phyloP scores from a whole-genome alignment of 176 grass and related monocot species.

The Triticum dicoccoides region DNA sequence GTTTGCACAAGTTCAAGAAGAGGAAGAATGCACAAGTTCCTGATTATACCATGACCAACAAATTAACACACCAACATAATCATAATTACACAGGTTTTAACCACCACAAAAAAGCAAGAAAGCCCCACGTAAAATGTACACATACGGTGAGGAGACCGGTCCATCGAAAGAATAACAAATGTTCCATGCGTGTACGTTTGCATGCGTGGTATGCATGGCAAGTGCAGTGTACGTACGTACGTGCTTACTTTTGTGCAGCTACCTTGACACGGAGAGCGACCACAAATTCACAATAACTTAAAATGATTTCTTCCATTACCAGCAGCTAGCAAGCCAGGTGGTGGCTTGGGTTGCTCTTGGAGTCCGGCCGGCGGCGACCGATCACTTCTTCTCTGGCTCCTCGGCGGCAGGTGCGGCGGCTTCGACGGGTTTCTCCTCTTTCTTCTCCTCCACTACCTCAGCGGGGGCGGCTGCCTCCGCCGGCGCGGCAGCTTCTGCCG shows the following conservation, averaged over 20 bases:
- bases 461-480: background rate
- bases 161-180: conserved; percentile 80
- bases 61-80: conserved; percentile 53
- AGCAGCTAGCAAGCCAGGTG: background rate
- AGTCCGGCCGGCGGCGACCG: background rate
- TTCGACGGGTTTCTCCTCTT: conserved; percentile 21
- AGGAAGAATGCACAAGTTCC: conserved; percentile 30
- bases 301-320: conserved; percentile 28
- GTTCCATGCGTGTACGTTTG: conserved; percentile 41
- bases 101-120: conserved; percentile 32
- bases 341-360: background rate
- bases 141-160: conserved; percentile 19
- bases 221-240: background rate
- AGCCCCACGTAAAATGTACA: conserved; percentile 47
- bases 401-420: background rate
- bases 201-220: conserved; percentile 34
- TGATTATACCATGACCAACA: conserved; percentile 34
- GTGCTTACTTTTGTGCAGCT: conserved; percentile 42
- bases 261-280: background rate
- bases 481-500: background rate
- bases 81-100: conserved; percentile 63
- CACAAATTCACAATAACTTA: conserved; percentile 39
- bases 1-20: too few relatives aligned
- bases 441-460: conserved; percentile 41
- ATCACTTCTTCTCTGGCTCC: conserved; percentile 49